These are phyloP conservation scores for Cucumis hystrix DNA, from an alignment of 306 rosid species.

Conservation along the genomic window DNA sequence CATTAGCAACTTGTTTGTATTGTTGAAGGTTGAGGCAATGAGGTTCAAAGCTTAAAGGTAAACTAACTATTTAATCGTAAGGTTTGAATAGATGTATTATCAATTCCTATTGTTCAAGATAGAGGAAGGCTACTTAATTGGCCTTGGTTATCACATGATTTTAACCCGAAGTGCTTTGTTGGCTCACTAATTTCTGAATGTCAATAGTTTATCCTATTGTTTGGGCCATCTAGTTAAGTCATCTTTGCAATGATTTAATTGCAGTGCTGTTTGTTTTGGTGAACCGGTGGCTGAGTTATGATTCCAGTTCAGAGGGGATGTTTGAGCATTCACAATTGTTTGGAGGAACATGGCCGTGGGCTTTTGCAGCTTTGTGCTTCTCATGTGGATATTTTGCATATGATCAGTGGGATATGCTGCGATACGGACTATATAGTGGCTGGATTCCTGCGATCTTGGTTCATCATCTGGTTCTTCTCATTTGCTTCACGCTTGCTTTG, in stretches of 20 bases:
- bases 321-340: conserved; percentile 75
- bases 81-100: background rate
- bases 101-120: background rate
- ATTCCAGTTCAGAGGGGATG: conserved; percentile 30
- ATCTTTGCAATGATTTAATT: background rate
- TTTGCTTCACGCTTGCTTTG: conserved; percentile 85
- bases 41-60: background rate
- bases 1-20: background rate
- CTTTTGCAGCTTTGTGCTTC: conserved; percentile 69
- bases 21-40: background rate
- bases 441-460: conserved; percentile 72
- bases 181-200: background rate
- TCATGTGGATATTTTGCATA: conserved; percentile 98
- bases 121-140: background rate
- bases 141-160: background rate
- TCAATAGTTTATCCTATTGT: background rate
- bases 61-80: background rate
- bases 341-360: conserved; percentile 80
- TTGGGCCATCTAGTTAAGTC: background rate
- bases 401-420: conserved; percentile 96
- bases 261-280: conserved; percentile 67
- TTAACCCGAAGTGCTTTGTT: background rate
- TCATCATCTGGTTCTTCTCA: conserved; percentile 81
- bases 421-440: conserved; percentile 46
- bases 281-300: conserved; percentile 32